Conservation (phyloP, 495 filamentous ascomycete species). For the Lichenothelia convexa region DNA sequence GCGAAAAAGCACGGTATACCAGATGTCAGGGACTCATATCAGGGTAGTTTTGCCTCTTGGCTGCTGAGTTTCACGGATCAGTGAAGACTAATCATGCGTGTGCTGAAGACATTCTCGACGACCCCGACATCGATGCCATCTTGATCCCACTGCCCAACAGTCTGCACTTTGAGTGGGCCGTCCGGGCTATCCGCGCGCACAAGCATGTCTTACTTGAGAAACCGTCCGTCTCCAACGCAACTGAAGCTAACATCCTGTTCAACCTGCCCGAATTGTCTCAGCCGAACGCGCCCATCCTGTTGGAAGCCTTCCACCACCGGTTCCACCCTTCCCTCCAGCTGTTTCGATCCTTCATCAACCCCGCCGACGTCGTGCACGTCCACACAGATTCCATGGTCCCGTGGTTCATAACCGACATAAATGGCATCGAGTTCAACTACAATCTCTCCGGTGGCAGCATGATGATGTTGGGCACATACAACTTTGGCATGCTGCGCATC, state of each 20-base stretch:
- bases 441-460: slow-evolving; percentile 35
- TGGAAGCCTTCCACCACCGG: slow-evolving; percentile 37
- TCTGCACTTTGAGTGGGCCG: slow-evolving; percentile 36
- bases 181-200: slow-evolving; percentile 29
- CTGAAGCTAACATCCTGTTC: slow-evolving; percentile 6
- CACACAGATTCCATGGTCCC: too few relatives aligned
- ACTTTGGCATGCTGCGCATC: too few relatives aligned
- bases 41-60: too few relatives aligned
- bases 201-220: slow-evolving; percentile 46
- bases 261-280: slow-evolving; percentile 10
- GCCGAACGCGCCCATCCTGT: slow-evolving; percentile 10
- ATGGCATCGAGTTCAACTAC: slow-evolving; percentile 38
- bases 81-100: too few relatives aligned
- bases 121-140: slow-evolving; percentile 31
- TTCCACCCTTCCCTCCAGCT: slow-evolving; percentile 24
- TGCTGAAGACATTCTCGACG: slow-evolving; percentile 32
- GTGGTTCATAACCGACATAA: slow-evolving; percentile 11
- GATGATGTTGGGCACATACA: too few relatives aligned
- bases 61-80: too few relatives aligned
- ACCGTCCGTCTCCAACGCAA: slow-evolving; percentile 31
- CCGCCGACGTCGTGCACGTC: slow-evolving; percentile 12
- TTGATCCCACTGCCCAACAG: slow-evolving; percentile 34
- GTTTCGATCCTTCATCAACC: slow-evolving; percentile 18
- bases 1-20: slow-evolving; percentile 40
- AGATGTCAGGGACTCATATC: slow-evolving; percentile 29